These are phyloP conservation scores for Yarrowia hollandica DNA, from an alignment of 805 yeast genomes.

Conservation along the genomic window DNA sequence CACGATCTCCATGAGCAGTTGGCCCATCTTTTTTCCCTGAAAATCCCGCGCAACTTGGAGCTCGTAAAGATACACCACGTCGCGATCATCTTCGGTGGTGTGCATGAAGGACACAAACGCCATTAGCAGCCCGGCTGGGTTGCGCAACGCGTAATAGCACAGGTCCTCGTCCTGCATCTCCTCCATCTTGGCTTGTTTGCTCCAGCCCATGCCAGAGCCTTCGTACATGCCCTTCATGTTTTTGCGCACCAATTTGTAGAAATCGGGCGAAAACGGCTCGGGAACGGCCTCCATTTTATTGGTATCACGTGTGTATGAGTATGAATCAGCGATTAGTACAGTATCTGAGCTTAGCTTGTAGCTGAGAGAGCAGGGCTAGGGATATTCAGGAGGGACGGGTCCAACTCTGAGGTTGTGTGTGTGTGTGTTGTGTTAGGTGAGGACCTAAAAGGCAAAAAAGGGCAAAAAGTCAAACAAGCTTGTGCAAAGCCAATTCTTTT, in stretches of 20 bases:
- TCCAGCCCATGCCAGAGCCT: constrained; percentile 38
- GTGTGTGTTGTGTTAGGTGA: too few species aligned
- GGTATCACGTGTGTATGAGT: not conserved
- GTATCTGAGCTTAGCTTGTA: too few species aligned
- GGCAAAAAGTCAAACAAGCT: too few species aligned
- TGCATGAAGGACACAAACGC: constrained; percentile 33
- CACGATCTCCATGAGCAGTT: constrained; percentile 32
- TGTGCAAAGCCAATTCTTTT: too few species aligned
- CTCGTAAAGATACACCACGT: constrained; percentile 38
- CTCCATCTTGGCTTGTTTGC: constrained; percentile 32
- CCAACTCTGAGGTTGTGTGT: not conserved
- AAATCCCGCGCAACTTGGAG: constrained; percentile 34
- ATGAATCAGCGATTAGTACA: too few species aligned
- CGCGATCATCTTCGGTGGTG: constrained; percentile 32
- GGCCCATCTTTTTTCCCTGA: constrained; percentile 36
- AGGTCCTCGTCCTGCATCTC: constrained; percentile 36
- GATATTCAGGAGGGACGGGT: not conserved
- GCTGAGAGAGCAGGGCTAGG: not conserved
- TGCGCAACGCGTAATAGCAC: constrained; percentile 30
- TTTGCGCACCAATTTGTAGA: constrained; percentile 35
- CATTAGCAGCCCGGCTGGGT: not conserved
- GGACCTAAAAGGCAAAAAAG: too few species aligned
- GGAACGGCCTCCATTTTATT: not conserved
- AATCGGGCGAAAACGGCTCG: constrained; percentile 16
- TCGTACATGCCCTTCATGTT: constrained; percentile 35